phyloP scores from a whole-genome alignment of 768 basidiomycete genomes.

The Collybia sp. region DNA sequence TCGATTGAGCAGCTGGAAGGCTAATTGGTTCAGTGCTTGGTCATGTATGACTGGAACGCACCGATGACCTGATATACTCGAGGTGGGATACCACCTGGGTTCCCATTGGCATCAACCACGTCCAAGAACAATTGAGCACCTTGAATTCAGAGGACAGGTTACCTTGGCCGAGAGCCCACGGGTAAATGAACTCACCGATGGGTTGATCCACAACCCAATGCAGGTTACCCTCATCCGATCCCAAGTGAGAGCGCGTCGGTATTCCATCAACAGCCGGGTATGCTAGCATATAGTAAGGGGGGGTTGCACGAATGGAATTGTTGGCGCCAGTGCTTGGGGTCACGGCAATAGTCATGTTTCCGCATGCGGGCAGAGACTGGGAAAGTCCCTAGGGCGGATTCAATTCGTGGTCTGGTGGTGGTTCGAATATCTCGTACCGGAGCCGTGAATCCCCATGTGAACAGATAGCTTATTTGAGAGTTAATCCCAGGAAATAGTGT shows the following conservation, averaged over 20 bases:
- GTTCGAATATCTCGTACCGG: too few species aligned
- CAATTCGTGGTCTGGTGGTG: too few species aligned
- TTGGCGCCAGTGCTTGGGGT: too few species aligned
- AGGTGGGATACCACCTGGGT: slow-evolving; percentile 34
- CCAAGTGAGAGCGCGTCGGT: slow-evolving; percentile 28
- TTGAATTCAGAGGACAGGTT: slow-evolving; percentile 27
- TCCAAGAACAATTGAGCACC: slow-evolving; percentile 26
- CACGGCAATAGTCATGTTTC: too few species aligned
- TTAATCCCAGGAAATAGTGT: too few species aligned
- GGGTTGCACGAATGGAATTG: neutral
- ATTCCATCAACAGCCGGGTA: slow-evolving; percentile 26
- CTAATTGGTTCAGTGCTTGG: neutral
- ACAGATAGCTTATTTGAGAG: too few species aligned
- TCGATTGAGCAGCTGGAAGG: too few species aligned
- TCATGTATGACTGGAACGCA: slow-evolving; percentile 13
- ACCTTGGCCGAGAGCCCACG: neutral
- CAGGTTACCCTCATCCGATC: slow-evolving; percentile 26
- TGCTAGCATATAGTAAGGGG: slow-evolving; percentile 41
- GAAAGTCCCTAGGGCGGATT: too few species aligned
- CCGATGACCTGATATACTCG: slow-evolving; percentile 29
- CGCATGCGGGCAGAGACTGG: too few species aligned
- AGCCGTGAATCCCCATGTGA: too few species aligned
- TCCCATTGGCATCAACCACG: slow-evolving; percentile 39
- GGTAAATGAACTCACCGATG: slow-evolving; percentile 24
- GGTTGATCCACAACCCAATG: slow-evolving; percentile 38